Evolutionary conservation across 1,139 yeast species (phyloP).

Genomic region (Sugiyamaella xylanicola): DNA sequence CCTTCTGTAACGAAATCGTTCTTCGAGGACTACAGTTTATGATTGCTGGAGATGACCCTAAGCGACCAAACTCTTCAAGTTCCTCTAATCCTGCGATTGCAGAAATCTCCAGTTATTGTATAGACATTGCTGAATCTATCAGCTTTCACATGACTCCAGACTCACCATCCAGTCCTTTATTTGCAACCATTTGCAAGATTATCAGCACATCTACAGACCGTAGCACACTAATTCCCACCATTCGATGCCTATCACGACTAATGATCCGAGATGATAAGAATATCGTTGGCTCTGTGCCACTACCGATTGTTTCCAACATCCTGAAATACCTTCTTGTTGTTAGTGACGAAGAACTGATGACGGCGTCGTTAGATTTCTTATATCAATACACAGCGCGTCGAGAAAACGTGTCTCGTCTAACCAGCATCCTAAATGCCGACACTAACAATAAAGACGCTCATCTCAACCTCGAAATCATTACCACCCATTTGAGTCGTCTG

Average conservation of each 20-base stretch:
- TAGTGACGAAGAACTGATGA: slow-evolving; percentile 61
- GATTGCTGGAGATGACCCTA: slow-evolving; percentile 41
- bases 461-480: slow-evolving; percentile 52
- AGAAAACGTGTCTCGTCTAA: slow-evolving; percentile 37
- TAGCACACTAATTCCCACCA: slow-evolving; percentile 43
- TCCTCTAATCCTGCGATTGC: slow-evolving; percentile 29
- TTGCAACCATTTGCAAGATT: slow-evolving; percentile 32
- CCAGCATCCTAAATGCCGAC: slow-evolving; percentile 5
- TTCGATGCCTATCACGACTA: slow-evolving; percentile 45
- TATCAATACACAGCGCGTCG: slow-evolving; percentile 65
- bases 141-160: slow-evolving; percentile 82
- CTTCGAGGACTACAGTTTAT: slow-evolving; percentile 51
- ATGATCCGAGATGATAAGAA: slow-evolving; percentile 45
- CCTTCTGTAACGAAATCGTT: slow-evolving; percentile 42
- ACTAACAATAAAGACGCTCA: slow-evolving; percentile 25
- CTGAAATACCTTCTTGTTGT: slow-evolving; percentile 51
- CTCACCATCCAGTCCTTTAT: slow-evolving; percentile 49
- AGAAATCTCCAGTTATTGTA: slow-evolving; percentile 68
- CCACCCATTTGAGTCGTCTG: slow-evolving; percentile 56
- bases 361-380: slow-evolving; percentile 65
- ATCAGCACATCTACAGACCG: slow-evolving; percentile 41
- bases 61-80: slow-evolving; percentile 30
- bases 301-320: slow-evolving; percentile 38
- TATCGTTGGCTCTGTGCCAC: slow-evolving; percentile 36
- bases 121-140: slow-evolving; percentile 83